Conservation (phyloP, 345 rosid genomes). For the Mangifera indica region DNA sequence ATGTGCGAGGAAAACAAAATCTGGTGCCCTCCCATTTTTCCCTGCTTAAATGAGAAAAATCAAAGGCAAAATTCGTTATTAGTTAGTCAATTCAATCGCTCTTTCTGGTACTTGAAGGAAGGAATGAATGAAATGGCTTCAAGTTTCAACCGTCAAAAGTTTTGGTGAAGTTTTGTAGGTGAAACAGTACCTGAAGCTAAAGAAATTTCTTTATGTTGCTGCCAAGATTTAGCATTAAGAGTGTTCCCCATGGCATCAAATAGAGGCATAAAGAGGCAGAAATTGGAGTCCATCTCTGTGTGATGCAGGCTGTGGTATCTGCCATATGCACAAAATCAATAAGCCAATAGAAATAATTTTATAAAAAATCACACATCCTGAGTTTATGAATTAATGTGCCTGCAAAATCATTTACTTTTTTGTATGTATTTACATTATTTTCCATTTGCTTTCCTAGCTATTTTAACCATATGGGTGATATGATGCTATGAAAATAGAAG, state of each 20-base stretch:
- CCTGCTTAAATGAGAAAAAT: constrained; percentile 32
- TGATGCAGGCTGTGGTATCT: constrained; percentile 94
- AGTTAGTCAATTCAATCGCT: not conserved
- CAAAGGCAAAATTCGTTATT: not conserved
- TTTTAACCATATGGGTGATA: not conserved
- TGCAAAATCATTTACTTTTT: not conserved
- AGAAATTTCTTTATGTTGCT: constrained; percentile 51
- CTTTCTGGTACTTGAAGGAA: not conserved
- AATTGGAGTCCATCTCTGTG: constrained; percentile 68
- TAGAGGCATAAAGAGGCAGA: constrained; percentile 94
- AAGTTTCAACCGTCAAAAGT: not conserved
- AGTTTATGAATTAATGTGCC: not conserved
- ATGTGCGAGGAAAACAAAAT: constrained; percentile 95
- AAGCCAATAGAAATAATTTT: not conserved
- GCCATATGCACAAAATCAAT: constrained; percentile 8
- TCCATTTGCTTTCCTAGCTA: not conserved
- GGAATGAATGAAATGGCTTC: not conserved
- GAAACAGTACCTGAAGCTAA: constrained; percentile 42
- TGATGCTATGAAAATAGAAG: not conserved
- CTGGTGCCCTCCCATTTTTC: constrained; percentile 52
- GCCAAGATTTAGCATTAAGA: constrained; percentile 69
- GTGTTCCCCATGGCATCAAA: constrained; percentile 81
- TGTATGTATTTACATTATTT: not conserved
- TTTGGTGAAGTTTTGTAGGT: not conserved
- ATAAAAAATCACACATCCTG: not conserved